Evolutionary conservation across 2,329 filamentous ascomycete genomes (phyloP).

Genomic region (Pseudocercospora pini-densiflorae): DNA sequence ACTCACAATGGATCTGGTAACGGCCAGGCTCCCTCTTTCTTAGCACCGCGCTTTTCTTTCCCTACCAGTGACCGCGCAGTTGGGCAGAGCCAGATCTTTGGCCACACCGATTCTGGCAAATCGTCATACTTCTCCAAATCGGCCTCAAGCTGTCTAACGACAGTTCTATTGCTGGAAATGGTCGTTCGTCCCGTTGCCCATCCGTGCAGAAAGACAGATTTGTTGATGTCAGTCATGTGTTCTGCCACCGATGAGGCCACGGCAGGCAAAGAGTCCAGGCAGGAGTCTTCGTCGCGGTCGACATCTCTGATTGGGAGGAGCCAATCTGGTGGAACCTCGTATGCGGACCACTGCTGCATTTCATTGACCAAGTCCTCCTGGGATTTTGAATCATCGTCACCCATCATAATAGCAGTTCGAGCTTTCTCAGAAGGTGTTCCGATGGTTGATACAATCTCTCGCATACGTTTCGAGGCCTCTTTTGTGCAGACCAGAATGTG

Average conservation of each 20-base stretch:
- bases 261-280: slow-evolving; percentile 50
- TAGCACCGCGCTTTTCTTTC: slow-evolving; percentile 58
- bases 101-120: slow-evolving; percentile 58
- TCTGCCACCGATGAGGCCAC: slow-evolving; percentile 50
- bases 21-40: slow-evolving; percentile 32
- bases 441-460: slow-evolving; percentile 67
- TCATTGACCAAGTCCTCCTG: slow-evolving; percentile 36
- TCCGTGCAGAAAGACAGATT: slow-evolving; percentile 73
- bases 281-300: slow-evolving; percentile 46
- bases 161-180: slow-evolving; percentile 71
- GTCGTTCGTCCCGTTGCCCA: slow-evolving; percentile 69
- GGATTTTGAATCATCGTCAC: slow-evolving; percentile 45
- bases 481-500: slow-evolving; percentile 67
- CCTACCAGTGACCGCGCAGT: slow-evolving; percentile 69
- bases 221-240: slow-evolving; percentile 65
- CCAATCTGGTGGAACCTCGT: slow-evolving; percentile 58
- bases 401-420: slow-evolving; percentile 64
- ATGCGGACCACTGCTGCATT: slow-evolving; percentile 55
- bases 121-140: slow-evolving; percentile 59
- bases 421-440: slow-evolving; percentile 64
- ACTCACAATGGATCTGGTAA: not conserved
- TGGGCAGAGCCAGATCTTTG: slow-evolving; percentile 67
- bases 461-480: slow-evolving; percentile 68
- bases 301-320: slow-evolving; percentile 65
- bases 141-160: slow-evolving; percentile 67